Percentiles rank a stretch among this genome's conserved stretches.
These are phyloP conservation scores for Leccinum disarticulatum DNA, from an alignment of 768 basidiomycete species.

Conservation along the genomic window DNA sequence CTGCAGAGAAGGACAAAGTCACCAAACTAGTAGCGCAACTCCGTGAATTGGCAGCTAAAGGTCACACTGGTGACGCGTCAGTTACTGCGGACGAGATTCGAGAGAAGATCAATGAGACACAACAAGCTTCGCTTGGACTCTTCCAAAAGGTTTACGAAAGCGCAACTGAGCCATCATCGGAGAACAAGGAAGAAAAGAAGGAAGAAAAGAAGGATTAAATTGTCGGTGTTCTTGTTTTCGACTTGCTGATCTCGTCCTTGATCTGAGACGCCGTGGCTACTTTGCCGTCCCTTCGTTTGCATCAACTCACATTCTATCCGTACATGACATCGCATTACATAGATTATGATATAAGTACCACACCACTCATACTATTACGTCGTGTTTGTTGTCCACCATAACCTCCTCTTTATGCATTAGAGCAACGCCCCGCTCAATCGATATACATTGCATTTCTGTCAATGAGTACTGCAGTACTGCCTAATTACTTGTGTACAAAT, in stretches of 20 bases:
- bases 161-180: constrained; percentile 43
- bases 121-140: constrained; percentile 90
- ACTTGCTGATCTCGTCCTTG: constrained; percentile 7
- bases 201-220: constrained; percentile 86
- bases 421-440: constrained; percentile 30
- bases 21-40: constrained; percentile 83
- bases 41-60: constrained; percentile 86
- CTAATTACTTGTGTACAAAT: too few species aligned
- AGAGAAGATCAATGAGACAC: constrained; percentile 91
- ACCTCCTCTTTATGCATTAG: constrained; percentile 13
- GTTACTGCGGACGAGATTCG: constrained; percentile 86
- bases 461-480: too few species aligned
- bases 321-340: constrained; percentile 22
- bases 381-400: constrained; percentile 14
- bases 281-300: constrained; percentile 30
- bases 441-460: neutral
- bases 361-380: constrained; percentile 25
- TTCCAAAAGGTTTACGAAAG: constrained; percentile 99
- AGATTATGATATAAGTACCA: constrained; percentile 32
- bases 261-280: constrained; percentile 7
- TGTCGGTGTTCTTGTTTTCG: neutral
- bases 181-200: constrained; percentile 66
- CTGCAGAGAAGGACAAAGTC: constrained; percentile 92
- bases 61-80: constrained; percentile 78
- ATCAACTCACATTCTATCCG: constrained; percentile 3